Base-by-base conservation (phyloP, 2,329 filamentous ascomycete genomes). In the Monilinia fructicola region DNA sequence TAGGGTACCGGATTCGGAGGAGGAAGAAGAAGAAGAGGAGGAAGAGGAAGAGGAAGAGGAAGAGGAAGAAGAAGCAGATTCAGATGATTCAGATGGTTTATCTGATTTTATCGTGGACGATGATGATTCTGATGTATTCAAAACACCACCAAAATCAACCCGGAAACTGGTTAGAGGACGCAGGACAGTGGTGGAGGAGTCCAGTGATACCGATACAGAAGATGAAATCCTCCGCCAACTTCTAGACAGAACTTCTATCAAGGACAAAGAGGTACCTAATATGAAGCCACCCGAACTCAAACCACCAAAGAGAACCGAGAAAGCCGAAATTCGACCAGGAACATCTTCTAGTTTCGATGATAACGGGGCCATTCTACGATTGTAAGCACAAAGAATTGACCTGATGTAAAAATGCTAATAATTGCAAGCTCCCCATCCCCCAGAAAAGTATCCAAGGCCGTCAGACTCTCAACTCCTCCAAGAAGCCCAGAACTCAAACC, bases 51-150 rank as follows among this genome's bases (percentile, higher is more conserved):
- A 48, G 26, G 54, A 54, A 3, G 58, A 10, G 61, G 66, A 54
- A 56, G 67, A 46, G 10, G 42, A 3, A 18, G 42, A 46, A 4
- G 16, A 46, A 9, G 44, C n/a, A 18, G 44, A 35, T 35, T 5
- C 31, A 31, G 21, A 71, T 0, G 70, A 70, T 35, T 69, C 65
- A 4, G 71, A 71, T 53, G 70, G 65, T 14, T 16, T 76, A 3
- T 75, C 74, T 0, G 74, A 74, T 67, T 76, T 76, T 52, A 72
- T 76, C 46, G 74, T 75, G 6, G 68, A 72, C 2, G 70, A 74
- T 48, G 71, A 73, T 7, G 70, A 69, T 50, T 72, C 71, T 3
- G 61, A 69, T 0, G 46, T 69, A 10, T 71, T 72, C 26, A 67
- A 67, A 18, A 67, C 70, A 16, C 68, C 72, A 26, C 71, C 74